Base-by-base conservation (phyloP, 2,329 filamentous ascomycete species). In the Chrysosporium keratinophilum region DNA sequence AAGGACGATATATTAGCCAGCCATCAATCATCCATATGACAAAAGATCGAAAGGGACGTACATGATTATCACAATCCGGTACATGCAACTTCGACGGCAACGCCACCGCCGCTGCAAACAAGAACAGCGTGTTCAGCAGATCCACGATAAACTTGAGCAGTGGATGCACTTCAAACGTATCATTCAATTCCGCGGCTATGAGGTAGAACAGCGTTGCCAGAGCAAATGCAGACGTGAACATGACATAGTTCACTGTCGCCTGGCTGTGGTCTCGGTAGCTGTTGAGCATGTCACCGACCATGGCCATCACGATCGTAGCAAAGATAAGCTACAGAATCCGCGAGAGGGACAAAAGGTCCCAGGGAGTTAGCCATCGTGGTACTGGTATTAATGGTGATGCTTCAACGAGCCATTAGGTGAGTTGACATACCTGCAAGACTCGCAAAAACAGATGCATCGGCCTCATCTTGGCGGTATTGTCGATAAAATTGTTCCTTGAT, bases 241-340 rank as follows among this genome's bases (percentile, higher is more conserved):
- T 75, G 57, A 68, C 61, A 63, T 75, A 78, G 65, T 78, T 78
- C 69, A 85, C 71, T 50, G 80, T 74, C 19, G 76, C 71, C 1
- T 79, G 76, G 61, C 80, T 78, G 28, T 56, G 54, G 50, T 70
- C 62, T 55, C 69, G 70, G 3, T 75, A 68, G 39, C 74, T 69
- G 50, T 74, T 71, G 64, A 84, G 80, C 72, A 82, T 81, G 72
- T 83, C 81, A 60, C 80, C 81, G 60, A 81, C 65, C 44, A 84
- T 72, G 11, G 79, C 74, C 71, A 83, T 78, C 63, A 83, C 67
- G 62, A 84, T 73, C 54, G 83, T 65, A 34, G 78, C 73, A 70
- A 76, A 82, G 62, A 82, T 48, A 67, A 83, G 78, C 79, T 83
- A 58, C 14, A 44, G 23, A 10, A 20, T 14, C 7, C 23, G 3